Conservation (phyloP, 768 basidiomycete species). For the Phanerochaete carnosa region DNA sequence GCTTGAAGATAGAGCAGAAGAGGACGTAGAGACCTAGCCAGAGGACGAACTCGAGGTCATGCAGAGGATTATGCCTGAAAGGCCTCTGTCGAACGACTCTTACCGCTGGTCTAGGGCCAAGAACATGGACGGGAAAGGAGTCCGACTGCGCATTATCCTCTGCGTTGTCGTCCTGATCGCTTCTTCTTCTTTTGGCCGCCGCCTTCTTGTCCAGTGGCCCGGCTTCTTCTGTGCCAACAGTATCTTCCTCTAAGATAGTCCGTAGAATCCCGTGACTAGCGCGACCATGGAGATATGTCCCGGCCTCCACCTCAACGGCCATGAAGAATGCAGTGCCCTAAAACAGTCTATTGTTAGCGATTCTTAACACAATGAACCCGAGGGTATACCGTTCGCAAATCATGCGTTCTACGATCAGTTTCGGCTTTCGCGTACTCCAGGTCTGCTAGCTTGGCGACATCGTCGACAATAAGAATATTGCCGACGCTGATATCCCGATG, state of each 20-base stretch:
- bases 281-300: background rate
- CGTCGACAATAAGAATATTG: slow-evolving; percentile 10
- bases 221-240: no score
- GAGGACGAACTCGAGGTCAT: background rate
- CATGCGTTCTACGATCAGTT: background rate
- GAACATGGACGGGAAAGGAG: background rate
- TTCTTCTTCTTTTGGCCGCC: background rate
- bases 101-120: background rate
- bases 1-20: background rate
- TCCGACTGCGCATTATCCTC: background rate
- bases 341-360: background rate
- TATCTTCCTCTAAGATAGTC: background rate
- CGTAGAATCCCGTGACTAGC: background rate
- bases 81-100: background rate
- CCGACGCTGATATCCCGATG: slow-evolving; percentile 18
- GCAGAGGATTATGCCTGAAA: background rate
- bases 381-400: background rate
- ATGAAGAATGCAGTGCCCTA: background rate
- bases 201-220: background rate
- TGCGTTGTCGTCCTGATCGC: background rate
- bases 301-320: background rate
- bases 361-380: background rate
- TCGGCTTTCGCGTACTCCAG: slow-evolving; percentile 14
- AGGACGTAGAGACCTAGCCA: background rate
- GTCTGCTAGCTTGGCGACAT: slow-evolving; percentile 8